A percentile compares a stretch with the other conserved stretches of the same genome.
These are phyloP conservation scores for Solanum piurae DNA, from an alignment of 257 asterid species.

Conservation along the genomic window DNA sequence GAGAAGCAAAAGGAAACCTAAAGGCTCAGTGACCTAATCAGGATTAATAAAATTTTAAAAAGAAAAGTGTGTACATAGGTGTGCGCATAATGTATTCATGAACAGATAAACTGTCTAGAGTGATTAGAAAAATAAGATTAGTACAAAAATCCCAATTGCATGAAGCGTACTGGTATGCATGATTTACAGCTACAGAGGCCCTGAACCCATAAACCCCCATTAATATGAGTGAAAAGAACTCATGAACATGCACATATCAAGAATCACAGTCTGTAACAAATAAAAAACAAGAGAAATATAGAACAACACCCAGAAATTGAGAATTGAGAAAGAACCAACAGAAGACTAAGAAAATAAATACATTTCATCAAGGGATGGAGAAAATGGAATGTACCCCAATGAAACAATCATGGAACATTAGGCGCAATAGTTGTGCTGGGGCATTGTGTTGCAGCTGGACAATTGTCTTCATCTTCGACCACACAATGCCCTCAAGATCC, in stretches of 20 bases:
- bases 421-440: conserved; percentile 21
- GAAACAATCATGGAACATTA: conserved; percentile 28
- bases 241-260: not conserved
- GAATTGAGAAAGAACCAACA: not conserved
- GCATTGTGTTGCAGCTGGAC: not conserved
- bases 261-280: not conserved
- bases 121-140: not conserved
- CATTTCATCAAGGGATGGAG: not conserved
- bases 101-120: not conserved
- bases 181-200: not conserved
- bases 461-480: not conserved
- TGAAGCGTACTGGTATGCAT: not conserved
- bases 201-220: not conserved
- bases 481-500: not conserved
- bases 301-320: not conserved
- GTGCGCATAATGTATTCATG: not conserved
- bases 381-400: conserved; percentile 4
- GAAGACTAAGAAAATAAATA: not conserved
- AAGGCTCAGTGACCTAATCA: not conserved
- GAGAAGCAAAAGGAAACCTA: not conserved
- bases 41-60: not conserved
- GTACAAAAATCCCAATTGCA: not conserved
- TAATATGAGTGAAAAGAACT: not conserved
- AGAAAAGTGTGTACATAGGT: not conserved
- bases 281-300: not conserved